Conservation (phyloP, 2,329 filamentous ascomycete genomes). For the Alternaria triticina region DNA sequence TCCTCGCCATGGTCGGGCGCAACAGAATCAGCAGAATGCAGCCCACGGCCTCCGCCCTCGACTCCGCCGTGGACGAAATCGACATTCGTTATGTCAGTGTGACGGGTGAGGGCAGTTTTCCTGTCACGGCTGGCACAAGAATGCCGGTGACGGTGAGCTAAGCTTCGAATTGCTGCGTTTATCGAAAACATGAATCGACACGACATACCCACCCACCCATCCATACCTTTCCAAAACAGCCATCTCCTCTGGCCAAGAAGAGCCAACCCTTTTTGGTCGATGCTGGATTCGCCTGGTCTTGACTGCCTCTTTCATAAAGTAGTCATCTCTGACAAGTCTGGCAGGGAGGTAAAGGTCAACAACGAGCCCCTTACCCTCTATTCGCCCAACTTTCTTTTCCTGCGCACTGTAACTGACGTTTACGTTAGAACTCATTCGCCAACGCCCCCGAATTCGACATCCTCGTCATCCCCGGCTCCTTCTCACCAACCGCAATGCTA, state of each 20-base stretch:
- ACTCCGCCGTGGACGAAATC: conserved; percentile 44
- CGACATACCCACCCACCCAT: conserved; percentile 15
- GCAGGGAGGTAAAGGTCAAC: conserved; percentile 48
- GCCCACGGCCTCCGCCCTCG: conserved; percentile 28
- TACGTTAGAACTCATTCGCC: conserved; percentile 40
- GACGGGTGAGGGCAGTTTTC: conserved; percentile 46
- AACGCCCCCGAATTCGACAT: conserved; percentile 45
- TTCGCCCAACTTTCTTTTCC: not conserved
- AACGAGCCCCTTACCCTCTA: conserved; percentile 27
- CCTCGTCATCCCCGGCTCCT: conserved; percentile 44
- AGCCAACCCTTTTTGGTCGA: conserved; percentile 34
- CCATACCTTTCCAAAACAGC: conserved; percentile 15
- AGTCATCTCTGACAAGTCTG: conserved; percentile 44
- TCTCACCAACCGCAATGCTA: conserved; percentile 26
- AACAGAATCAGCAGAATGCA: conserved; percentile 35
- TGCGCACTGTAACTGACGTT: conserved; percentile 21
- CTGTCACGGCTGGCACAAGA: conserved; percentile 43
- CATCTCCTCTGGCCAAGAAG: conserved; percentile 40
- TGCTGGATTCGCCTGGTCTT: conserved; percentile 43
- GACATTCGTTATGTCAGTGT: conserved; percentile 48
- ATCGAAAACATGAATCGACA: conserved; percentile 25
- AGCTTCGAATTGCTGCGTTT: conserved; percentile 31
- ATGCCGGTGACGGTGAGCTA: conserved; percentile 49
- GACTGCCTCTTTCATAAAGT: conserved; percentile 18
- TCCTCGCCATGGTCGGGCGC: conserved; percentile 41